phyloP scores from a whole-genome alignment of 2,329 filamentous ascomycete genomes.

The Cladophialophora yegresii region DNA sequence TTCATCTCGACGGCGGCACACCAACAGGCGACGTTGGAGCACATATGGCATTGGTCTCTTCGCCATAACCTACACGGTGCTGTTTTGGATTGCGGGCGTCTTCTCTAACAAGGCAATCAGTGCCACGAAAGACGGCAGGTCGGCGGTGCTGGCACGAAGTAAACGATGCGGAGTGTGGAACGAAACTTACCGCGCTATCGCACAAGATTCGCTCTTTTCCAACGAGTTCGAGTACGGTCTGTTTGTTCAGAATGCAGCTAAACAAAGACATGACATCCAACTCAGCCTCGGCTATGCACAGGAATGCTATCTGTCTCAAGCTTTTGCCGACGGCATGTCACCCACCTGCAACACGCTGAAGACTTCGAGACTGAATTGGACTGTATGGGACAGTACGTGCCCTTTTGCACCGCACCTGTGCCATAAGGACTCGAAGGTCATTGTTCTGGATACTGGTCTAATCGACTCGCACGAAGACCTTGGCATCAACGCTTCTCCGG shows the following conservation, averaged over 20 bases:
- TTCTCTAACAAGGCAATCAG: slow-evolving; percentile 29
- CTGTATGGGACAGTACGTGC: slow-evolving; percentile 11
- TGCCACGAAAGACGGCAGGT: slow-evolving; percentile 11
- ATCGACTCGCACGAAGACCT: slow-evolving; percentile 32
- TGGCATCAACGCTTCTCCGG: slow-evolving; percentile 29
- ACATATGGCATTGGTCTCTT: slow-evolving; percentile 20
- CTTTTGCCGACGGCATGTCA: background rate
- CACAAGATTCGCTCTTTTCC: background rate
- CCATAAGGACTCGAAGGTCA: slow-evolving; percentile 13
- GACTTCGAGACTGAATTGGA: slow-evolving; percentile 13
- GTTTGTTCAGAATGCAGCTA: slow-evolving; percentile 15
- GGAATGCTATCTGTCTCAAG: slow-evolving; percentile 24
- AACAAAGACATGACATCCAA: slow-evolving; percentile 20
- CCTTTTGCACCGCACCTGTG: slow-evolving; percentile 26
- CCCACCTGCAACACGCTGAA: slow-evolving; percentile 24
- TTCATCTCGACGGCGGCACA: slow-evolving; percentile 12
- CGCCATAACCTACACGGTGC: slow-evolving; percentile 20
- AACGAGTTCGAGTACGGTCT: slow-evolving; percentile 13
- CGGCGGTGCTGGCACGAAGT: slow-evolving; percentile 21
- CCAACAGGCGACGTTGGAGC: slow-evolving; percentile 7
- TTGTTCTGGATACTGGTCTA: slow-evolving; percentile 30
- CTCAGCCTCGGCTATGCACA: slow-evolving; percentile 28
- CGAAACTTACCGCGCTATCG: slow-evolving; percentile 21
- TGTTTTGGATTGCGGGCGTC: slow-evolving; percentile 21
- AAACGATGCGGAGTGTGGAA: slow-evolving; percentile 28